These are phyloP conservation scores for Linaria vulgaris DNA, from an alignment of 257 asterid genomes.

Conservation along the genomic window DNA sequence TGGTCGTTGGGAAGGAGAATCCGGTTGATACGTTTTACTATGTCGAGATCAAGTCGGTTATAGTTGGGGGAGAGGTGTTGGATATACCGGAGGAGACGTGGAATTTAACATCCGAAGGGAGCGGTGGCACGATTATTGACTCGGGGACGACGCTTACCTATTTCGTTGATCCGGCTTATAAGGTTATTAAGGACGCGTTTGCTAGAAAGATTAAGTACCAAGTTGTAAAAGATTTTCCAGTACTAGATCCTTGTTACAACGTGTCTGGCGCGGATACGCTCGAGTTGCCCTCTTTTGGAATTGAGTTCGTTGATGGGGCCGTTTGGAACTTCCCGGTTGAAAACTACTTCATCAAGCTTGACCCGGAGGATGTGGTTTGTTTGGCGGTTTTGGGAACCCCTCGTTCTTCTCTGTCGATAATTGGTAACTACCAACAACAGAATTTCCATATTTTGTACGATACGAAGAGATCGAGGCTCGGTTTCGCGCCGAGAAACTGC, in stretches of 20 bases:
- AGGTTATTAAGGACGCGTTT: conserved; percentile 61
- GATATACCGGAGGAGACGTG: conserved; percentile 63
- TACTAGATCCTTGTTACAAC: conserved; percentile 78
- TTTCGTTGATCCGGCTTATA: conserved; percentile 77
- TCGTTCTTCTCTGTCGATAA: conserved; percentile 64
- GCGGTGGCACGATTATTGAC: conserved; percentile 82
- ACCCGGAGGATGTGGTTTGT: conserved; percentile 72
- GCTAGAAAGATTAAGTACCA: conserved; percentile 51
- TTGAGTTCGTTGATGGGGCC: conserved; percentile 76
- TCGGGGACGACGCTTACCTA: conserved; percentile 87
- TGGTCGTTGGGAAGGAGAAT: conserved; percentile 52
- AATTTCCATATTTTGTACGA: conserved; percentile 82
- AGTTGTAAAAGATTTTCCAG: conserved; percentile 57
- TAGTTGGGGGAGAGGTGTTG: conserved; percentile 71
- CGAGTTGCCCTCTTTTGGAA: conserved; percentile 72
- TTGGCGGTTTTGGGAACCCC: conserved; percentile 86
- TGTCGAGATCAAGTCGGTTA: conserved; percentile 56
- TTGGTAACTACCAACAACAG: conserved; percentile 94
- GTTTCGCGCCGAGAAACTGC: conserved; percentile 74
- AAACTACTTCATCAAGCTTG: conserved; percentile 75
- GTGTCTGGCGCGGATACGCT: conserved; percentile 50
- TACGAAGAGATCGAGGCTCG: conserved; percentile 69
- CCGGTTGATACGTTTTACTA: conserved; percentile 80
- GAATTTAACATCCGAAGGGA: conserved; percentile 52
- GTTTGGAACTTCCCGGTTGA: conserved; percentile 82